Percentiles rank a stretch among this genome's conserved stretches.
Conservation (phyloP, 768 basidiomycete genomes). For the Rhodotorula sphaerocarpa region DNA sequence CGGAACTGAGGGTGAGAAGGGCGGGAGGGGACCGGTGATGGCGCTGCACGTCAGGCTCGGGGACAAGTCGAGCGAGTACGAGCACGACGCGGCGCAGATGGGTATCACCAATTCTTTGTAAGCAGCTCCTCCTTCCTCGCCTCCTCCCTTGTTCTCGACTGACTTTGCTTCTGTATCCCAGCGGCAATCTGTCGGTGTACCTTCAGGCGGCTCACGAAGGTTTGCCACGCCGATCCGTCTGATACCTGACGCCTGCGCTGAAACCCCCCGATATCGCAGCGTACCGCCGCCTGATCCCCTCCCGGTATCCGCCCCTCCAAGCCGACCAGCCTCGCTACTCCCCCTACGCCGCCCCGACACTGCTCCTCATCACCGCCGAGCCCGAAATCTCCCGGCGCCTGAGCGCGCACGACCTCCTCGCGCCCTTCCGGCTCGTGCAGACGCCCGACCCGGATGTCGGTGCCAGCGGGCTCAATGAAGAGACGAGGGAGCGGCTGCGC, state of each 20-base stretch:
- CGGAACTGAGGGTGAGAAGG: no score
- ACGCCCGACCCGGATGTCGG: conserved; percentile 6
- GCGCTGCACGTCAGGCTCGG: conserved; percentile 21
- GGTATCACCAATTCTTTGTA: conserved; percentile 25
- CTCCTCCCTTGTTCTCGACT: not conserved
- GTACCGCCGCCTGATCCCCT: conserved; percentile 22
- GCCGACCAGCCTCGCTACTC: not conserved
- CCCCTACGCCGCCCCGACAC: conserved; percentile 14
- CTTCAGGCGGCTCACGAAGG: conserved; percentile 24
- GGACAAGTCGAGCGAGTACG: conserved; percentile 25
- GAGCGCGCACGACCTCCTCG: not conserved
- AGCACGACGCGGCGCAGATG: conserved; percentile 26
- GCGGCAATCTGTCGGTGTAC: conserved; percentile 22
- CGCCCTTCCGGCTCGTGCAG: conserved; percentile 12
- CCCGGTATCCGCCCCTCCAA: conserved; percentile 3
- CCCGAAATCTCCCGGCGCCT: not conserved
- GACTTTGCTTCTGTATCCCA: not conserved
- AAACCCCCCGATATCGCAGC: not conserved
- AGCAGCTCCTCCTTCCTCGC: no score
- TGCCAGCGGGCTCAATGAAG: conserved; percentile 23
- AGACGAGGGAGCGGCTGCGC: conserved; percentile 47
- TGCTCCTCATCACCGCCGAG: conserved; percentile 29
- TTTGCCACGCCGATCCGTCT: not conserved
- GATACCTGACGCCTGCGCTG: not conserved
- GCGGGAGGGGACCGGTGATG: conserved; percentile 11